phyloP scores from a whole-genome alignment of 345 rosid species.

The Eucalyptus melliodora region DNA sequence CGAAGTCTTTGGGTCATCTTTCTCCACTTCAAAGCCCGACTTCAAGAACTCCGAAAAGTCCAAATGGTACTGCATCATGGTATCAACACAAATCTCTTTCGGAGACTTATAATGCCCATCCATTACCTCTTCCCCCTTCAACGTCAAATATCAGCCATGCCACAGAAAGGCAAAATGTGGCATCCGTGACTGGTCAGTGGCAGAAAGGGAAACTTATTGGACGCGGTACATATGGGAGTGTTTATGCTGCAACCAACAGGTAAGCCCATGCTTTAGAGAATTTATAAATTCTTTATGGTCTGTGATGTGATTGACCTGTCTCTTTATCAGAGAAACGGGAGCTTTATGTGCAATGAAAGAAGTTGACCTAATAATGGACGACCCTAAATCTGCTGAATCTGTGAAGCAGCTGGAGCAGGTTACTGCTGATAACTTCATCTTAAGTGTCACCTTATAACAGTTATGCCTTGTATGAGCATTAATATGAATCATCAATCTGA shows the following conservation, averaged over 20 bases:
- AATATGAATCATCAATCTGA: neutral
- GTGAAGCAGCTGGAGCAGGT: conserved; percentile 71
- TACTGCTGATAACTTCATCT: neutral
- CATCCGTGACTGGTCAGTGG: conserved; percentile 32
- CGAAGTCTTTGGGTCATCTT: neutral
- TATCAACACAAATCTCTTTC: conserved; percentile 1
- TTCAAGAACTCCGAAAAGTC: conserved; percentile 4
- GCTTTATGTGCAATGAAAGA: conserved; percentile 73
- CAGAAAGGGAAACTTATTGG: conserved; percentile 70
- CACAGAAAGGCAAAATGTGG: conserved; percentile 4
- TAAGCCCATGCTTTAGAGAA: neutral
- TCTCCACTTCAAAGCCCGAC: conserved; percentile 28
- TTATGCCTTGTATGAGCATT: neutral
- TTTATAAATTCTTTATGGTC: neutral
- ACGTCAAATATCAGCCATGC: conserved; percentile 1
- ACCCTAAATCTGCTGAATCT: conserved; percentile 52
- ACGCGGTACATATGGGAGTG: conserved; percentile 68
- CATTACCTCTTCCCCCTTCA: conserved; percentile 60
- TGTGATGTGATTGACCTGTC: neutral
- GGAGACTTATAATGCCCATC: conserved; percentile 33
- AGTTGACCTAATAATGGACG: conserved; percentile 45
- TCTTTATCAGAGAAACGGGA: conserved; percentile 44
- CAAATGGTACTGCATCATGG: neutral
- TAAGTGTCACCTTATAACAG: neutral
- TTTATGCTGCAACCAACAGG: conserved; percentile 47